Conservation (phyloP, 2,329 filamentous ascomycete genomes). For the Epichloe gansuensis region DNA sequence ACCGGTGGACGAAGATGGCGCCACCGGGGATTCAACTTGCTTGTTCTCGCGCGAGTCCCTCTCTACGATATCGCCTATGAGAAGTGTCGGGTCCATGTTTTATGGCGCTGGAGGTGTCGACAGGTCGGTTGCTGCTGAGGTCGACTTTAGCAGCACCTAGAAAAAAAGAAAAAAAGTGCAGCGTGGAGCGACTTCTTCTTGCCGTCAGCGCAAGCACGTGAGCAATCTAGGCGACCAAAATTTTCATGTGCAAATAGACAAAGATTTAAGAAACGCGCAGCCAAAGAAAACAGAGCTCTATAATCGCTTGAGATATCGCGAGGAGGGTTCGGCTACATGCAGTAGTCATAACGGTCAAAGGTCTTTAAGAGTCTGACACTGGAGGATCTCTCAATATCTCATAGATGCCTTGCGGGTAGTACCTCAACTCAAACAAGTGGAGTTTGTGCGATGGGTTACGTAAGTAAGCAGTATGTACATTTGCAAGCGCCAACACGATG, state of each 20-base stretch:
- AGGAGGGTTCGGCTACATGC: too few relatives aligned
- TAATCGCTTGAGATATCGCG: too few relatives aligned
- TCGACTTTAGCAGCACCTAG: not conserved
- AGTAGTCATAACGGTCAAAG: too few relatives aligned
- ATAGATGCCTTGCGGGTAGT: too few relatives aligned
- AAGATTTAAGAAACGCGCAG: too few relatives aligned
- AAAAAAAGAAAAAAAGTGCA: not conserved
- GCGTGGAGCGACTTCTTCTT: not conserved
- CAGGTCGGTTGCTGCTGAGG: not conserved
- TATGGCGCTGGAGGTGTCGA: not conserved
- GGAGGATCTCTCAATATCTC: too few relatives aligned
- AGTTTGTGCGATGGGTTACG: too few relatives aligned
- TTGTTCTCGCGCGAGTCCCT: constrained; percentile 48
- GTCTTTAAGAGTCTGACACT: too few relatives aligned
- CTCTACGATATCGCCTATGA: constrained; percentile 71
- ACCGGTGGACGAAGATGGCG: constrained; percentile 41
- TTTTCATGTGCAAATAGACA: too few relatives aligned
- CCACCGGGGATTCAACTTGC: constrained; percentile 45
- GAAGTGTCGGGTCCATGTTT: constrained; percentile 33
- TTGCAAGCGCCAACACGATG: not conserved
- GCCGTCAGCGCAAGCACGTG: not conserved
- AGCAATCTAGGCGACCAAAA: not conserved
- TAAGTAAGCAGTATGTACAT: too few relatives aligned
- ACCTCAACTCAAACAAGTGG: too few relatives aligned
- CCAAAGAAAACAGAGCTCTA: too few relatives aligned